phyloP scores from a whole-genome alignment of 345 rosid species.

The Pistacia atlantica region DNA sequence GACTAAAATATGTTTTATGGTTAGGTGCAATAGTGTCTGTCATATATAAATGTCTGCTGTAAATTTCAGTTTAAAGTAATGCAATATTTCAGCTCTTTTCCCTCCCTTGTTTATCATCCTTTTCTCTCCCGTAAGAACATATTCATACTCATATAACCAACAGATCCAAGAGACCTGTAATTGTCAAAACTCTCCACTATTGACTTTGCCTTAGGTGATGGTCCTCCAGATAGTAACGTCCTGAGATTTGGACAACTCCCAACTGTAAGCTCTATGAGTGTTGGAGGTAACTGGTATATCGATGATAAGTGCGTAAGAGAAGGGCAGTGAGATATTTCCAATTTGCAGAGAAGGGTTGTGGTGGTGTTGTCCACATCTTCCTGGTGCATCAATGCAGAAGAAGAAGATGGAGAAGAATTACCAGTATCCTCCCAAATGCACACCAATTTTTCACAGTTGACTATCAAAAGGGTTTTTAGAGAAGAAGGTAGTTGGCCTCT shows the following conservation, averaged over 20 bases:
- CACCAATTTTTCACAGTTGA: slow-evolving; percentile 14
- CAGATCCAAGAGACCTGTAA: neutral
- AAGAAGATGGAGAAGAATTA: neutral
- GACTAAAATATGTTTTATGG: too few relatives aligned
- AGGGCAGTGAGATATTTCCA: neutral
- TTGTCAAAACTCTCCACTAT: neutral
- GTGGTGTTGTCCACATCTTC: neutral
- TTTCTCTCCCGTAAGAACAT: too few relatives aligned
- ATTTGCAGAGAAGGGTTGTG: neutral
- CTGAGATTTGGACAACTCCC: neutral
- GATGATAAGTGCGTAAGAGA: neutral
- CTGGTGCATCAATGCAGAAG: too few relatives aligned
- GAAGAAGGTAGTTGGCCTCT: neutral
- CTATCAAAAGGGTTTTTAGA: neutral
- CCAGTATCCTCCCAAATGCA: neutral
- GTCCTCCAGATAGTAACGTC: neutral
- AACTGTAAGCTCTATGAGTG: neutral
- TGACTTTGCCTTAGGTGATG: neutral
- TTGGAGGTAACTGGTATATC: slow-evolving; percentile 6
- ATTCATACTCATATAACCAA: too few relatives aligned
- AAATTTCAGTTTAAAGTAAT: too few relatives aligned
- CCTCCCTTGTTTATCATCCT: too few relatives aligned
- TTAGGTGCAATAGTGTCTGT: too few relatives aligned
- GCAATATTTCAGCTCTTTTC: too few relatives aligned
- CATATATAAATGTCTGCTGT: too few relatives aligned